Percentiles rank a stretch among this genome's conserved stretches.
These are phyloP conservation scores for Endoconidiophora polonica DNA, from an alignment of 2,329 filamentous ascomycete genomes.

Conservation along the genomic window DNA sequence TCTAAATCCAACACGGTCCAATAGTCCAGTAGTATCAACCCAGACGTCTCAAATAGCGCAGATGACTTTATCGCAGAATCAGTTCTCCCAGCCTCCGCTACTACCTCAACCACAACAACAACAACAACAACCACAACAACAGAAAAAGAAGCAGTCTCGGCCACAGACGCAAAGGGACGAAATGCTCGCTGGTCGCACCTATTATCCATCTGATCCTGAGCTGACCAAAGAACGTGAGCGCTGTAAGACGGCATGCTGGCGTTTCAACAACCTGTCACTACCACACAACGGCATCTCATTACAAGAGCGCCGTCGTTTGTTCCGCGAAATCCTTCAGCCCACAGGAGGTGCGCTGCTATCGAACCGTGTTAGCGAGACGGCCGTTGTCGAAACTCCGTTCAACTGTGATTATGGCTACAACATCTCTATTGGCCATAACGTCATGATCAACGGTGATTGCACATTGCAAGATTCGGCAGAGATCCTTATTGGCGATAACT, in stretches of 20 bases:
- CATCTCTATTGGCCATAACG: slow-evolving; percentile 70
- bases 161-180: slow-evolving; percentile 64
- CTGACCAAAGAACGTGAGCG: slow-evolving; percentile 70
- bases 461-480: slow-evolving; percentile 73
- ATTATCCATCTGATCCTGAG: slow-evolving; percentile 61
- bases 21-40: slow-evolving; percentile 27
- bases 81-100: slow-evolving; percentile 23
- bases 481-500: slow-evolving; percentile 65
- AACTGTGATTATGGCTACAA: slow-evolving; percentile 94
- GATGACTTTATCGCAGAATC: slow-evolving; percentile 38
- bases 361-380: slow-evolving; percentile 49
- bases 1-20: slow-evolving; percentile 32
- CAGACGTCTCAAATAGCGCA: slow-evolving; percentile 28
- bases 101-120: slow-evolving; percentile 11
- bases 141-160: slow-evolving; percentile 16
- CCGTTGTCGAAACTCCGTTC: slow-evolving; percentile 75
- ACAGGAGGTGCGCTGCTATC: slow-evolving; percentile 36
- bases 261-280: slow-evolving; percentile 73
- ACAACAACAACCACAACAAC: not conserved
- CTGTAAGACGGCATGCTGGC: slow-evolving; percentile 65
- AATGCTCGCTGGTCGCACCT: slow-evolving; percentile 70
- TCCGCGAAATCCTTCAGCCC: slow-evolving; percentile 57
- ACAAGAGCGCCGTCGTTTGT: slow-evolving; percentile 50
- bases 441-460: slow-evolving; percentile 69
- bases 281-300: slow-evolving; percentile 54